Conservation (phyloP, 2,329 filamentous ascomycete genomes). For the Fusarium sp. region DNA sequence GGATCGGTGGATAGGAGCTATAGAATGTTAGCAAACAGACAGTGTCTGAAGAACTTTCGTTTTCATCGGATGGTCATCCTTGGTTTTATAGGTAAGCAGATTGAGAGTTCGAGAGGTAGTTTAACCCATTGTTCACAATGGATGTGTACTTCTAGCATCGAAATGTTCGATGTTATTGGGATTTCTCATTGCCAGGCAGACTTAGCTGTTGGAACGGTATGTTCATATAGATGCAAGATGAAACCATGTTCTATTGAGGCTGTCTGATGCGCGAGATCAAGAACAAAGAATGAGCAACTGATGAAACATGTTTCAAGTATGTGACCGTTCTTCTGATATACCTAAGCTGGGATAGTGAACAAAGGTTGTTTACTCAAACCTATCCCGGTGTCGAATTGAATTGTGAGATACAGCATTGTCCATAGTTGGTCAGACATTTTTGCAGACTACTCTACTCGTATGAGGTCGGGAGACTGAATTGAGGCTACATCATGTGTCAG, state of each 20-base stretch:
- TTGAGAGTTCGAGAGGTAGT: neutral
- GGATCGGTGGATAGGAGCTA: neutral
- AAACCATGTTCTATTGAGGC: neutral
- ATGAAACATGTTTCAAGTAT: neutral
- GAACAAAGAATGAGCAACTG: neutral
- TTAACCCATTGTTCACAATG: neutral
- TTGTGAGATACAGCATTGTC: neutral
- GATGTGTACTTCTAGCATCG: neutral
- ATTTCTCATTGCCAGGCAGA: neutral
- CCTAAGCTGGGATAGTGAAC: neutral
- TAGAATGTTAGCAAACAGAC: neutral
- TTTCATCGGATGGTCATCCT: neutral
- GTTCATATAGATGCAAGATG: neutral
- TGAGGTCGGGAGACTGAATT: neutral
- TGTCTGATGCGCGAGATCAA: neutral
- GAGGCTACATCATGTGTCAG: neutral
- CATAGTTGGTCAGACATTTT: no score
- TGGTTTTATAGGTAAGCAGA: neutral
- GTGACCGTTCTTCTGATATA: neutral
- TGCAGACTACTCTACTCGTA: no score
- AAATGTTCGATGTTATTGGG: no score
- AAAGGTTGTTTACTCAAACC: neutral
- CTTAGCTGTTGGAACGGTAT: no score
- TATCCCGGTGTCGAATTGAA: neutral
- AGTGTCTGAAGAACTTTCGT: neutral